Base-by-base conservation (phyloP, 139 green algal genomes). In the Chlamydomonas schloesseri region DNA sequence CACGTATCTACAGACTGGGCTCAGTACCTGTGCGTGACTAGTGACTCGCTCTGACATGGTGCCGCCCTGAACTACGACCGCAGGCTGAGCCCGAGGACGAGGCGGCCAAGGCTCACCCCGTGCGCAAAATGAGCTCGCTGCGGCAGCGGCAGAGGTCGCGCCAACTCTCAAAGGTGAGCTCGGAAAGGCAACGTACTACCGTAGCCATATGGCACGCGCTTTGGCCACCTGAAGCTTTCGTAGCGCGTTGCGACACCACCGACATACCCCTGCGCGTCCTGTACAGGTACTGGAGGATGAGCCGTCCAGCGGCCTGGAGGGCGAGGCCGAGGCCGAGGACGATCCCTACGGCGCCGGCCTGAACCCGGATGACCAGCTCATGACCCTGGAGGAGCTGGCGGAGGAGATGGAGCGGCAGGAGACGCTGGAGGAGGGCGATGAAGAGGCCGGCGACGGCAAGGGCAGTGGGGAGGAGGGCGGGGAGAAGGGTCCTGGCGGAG, bases 381-480 rank as follows among this genome's bases (percentile, higher is more conserved):
- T 84, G 42, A 84, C 78, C 3, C 31, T 84, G 64, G 78, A 84
- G 1, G 78, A 74, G 64, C 78, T 84, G 78, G 78, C 78, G 29
- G 78, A 37, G 21, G 78, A 84, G 64, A 46, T 84, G 64, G 78
- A 84, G 64, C 42, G 72, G 46, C 34, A 71, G 42, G 42, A 50
- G 42, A 50, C 42, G 42, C 42, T 24, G 31, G 67, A 42, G 15
- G 15, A 47, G 67, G 33, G 36, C n/a, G n/a, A 72, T 21, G 67
- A 47, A 29, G 67, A 72, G n/a, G 67, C n/a, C 14, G n/a, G 13
- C 17, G 67, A 72, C 3, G 64, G 64, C 29, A 37, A 34, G 28
- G 64, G n/a, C n/a, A 71, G 28, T 3, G 64, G 15, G 9, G 79
- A 74, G 9, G 65, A 84, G 8, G 69, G 78, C 50, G 46, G 62